Evolutionary conservation across 2,329 filamentous ascomycete genomes (phyloP).

Genomic region (Aspergillus piperis): DNA sequence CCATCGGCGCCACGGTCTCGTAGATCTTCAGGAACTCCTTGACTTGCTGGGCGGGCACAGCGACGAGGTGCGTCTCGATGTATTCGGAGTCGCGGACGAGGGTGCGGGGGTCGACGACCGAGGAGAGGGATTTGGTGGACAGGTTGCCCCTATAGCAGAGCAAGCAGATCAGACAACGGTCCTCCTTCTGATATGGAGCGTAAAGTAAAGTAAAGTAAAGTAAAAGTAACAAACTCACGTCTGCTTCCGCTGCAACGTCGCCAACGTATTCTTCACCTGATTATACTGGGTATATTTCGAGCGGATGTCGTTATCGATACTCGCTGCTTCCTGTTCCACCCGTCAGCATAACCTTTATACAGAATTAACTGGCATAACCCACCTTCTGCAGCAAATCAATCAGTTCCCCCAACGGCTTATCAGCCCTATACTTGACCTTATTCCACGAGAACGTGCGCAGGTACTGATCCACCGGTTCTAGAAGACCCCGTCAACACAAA

Average conservation of each 20-base stretch:
- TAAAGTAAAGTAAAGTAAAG: neutral
- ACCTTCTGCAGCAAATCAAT: slow-evolving; percentile 89
- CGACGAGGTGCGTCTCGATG: slow-evolving; percentile 91
- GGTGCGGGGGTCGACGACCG: slow-evolving; percentile 77
- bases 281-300: slow-evolving; percentile 94
- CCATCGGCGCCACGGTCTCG: slow-evolving; percentile 85
- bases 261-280: slow-evolving; percentile 80
- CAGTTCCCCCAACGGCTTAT: slow-evolving; percentile 84
- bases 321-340: slow-evolving; percentile 70
- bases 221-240: slow-evolving; percentile 58
- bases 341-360: neutral
- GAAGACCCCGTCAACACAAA: slow-evolving; percentile 11
- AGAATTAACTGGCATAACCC: slow-evolving; percentile 43
- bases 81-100: slow-evolving; percentile 92
- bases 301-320: slow-evolving; percentile 95
- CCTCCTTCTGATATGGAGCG: too few species aligned
- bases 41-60: slow-evolving; percentile 74
- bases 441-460: slow-evolving; percentile 91
- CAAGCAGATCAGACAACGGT: neutral
- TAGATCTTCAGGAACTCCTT: slow-evolving; percentile 91
- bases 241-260: slow-evolving; percentile 80
- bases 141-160: slow-evolving; percentile 72
- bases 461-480: slow-evolving; percentile 96
- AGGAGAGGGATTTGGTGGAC: slow-evolving; percentile 87
- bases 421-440: slow-evolving; percentile 93